A percentile compares a stretch with the other conserved stretches of the same genome.
These are phyloP conservation scores for Zymoseptoria crescenta DNA, from an alignment of 2,329 filamentous ascomycete genomes.

Conservation along the genomic window DNA sequence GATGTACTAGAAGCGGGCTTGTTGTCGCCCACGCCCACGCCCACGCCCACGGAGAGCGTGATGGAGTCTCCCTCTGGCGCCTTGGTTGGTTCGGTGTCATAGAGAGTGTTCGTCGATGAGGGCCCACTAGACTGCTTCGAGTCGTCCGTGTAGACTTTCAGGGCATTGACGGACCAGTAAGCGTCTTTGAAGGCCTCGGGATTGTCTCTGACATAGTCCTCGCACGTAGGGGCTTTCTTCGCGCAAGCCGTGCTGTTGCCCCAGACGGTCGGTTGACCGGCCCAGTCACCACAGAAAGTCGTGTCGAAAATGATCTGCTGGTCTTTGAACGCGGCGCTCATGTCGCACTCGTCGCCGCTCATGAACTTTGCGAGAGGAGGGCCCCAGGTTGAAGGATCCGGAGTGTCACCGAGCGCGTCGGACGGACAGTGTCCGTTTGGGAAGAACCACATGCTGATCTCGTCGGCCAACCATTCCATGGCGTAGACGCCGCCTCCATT, in stretches of 20 bases:
- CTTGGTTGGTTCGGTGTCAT: not conserved
- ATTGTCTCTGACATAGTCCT: constrained; percentile 28
- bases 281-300: constrained; percentile 38
- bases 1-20: not conserved
- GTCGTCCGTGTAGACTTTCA: constrained; percentile 32
- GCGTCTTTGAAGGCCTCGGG: constrained; percentile 30
- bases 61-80: not conserved
- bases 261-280: constrained; percentile 26
- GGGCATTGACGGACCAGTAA: constrained; percentile 36
- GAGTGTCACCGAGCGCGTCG: constrained; percentile 40
- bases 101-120: not conserved
- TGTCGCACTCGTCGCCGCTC: constrained; percentile 32
- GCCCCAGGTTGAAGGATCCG: constrained; percentile 57
- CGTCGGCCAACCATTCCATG: constrained; percentile 24
- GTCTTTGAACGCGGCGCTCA: constrained; percentile 29
- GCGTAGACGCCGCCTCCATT: constrained; percentile 42
- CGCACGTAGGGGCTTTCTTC: constrained; percentile 22
- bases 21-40: not conserved
- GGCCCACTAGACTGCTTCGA: not conserved
- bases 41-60: not conserved
- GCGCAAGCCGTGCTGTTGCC: constrained; percentile 24
- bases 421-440: constrained; percentile 28
- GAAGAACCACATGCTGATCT: constrained; percentile 33
- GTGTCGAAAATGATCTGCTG: constrained; percentile 58
- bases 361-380: constrained; percentile 55